Base-by-base conservation (phyloP, 345 rosid species). In the Lepidium didymum region DNA sequence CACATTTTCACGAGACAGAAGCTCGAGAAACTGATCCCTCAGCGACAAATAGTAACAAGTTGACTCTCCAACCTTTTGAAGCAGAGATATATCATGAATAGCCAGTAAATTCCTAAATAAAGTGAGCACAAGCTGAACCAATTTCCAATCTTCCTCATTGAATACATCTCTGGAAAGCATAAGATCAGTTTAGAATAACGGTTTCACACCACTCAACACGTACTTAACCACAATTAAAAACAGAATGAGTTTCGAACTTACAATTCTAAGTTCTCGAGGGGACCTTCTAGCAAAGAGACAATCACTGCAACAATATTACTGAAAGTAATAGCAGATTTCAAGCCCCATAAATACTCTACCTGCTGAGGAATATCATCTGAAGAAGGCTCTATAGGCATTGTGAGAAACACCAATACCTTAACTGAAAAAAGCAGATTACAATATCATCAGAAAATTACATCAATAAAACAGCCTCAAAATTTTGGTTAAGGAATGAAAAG, bases 91-190 rank as follows among this genome's bases (percentile, higher is more conserved):
- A 55, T 87, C 96, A 72, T 89, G 97, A 47, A 91, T 74, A 40
- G 99, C 95, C n/a, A 94, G 87, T 62, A 94, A 64, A 67, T 94
- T 94, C 50, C 91, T 83, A 61, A 94, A 89, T 11, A 91, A 68
- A 45, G 97, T 91, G 73, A 94, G 82, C 25, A 91, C 84, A 37
- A 94, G 90, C 82, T 91, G 97, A 71, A 89, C 81, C 85, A 94
- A 71, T 80, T 94, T 94, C 99, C 97, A 94, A 74, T 94, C 96
- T 72, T 94, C 99, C 77, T 94, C 99, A 0, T 80, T 75, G 74
- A 94, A 87, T 42, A 73, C 54, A 53, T 91, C 88, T 46, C 99
- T 94, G 89, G 19, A 80, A 52, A 43, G 13, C 29, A 80, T 45
- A 62, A 42, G 44, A 72, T 21, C 54, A 44, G 54, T 13, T 35